Evolutionary conservation across 139 green algal species (phyloP).

Genomic region (Coelastrella sp.): DNA sequence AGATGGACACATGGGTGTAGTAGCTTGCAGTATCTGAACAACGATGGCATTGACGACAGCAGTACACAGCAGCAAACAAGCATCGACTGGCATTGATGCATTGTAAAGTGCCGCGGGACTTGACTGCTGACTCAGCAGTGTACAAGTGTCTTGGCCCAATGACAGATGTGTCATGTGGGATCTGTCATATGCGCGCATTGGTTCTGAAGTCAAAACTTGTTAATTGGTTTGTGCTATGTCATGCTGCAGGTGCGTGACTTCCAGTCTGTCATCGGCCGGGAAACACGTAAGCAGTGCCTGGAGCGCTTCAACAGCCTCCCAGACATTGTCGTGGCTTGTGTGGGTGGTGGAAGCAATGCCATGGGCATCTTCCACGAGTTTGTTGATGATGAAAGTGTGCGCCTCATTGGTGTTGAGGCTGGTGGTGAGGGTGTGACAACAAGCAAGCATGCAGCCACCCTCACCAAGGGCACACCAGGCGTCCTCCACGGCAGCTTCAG

Average conservation of each 20-base stretch:
- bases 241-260: constrained; percentile 90
- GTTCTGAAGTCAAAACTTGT: too few species aligned
- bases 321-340: constrained; percentile 97
- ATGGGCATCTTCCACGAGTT: constrained; percentile 99
- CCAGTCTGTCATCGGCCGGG: constrained; percentile 95
- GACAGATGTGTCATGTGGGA: too few species aligned
- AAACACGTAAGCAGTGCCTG: constrained; percentile 82
- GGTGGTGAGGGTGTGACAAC: constrained; percentile 93
- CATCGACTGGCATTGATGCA: too few species aligned
- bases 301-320: constrained; percentile 91
- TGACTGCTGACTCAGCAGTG: too few species aligned
- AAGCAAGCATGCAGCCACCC: constrained; percentile 96
- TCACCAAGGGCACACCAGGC: constrained; percentile 94
- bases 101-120: too few species aligned
- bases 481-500: constrained; percentile 97
- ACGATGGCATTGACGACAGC: too few species aligned
- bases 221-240: too few species aligned
- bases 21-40: too few species aligned
- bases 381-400: constrained; percentile 90
- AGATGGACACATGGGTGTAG: too few species aligned
- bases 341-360: constrained; percentile 98
- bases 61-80: too few species aligned
- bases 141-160: too few species aligned
- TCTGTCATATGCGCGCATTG: too few species aligned
- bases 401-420: constrained; percentile 82